Conservation (phyloP, 306 rosid genomes). For the Fragaria nilgerrensis region DNA sequence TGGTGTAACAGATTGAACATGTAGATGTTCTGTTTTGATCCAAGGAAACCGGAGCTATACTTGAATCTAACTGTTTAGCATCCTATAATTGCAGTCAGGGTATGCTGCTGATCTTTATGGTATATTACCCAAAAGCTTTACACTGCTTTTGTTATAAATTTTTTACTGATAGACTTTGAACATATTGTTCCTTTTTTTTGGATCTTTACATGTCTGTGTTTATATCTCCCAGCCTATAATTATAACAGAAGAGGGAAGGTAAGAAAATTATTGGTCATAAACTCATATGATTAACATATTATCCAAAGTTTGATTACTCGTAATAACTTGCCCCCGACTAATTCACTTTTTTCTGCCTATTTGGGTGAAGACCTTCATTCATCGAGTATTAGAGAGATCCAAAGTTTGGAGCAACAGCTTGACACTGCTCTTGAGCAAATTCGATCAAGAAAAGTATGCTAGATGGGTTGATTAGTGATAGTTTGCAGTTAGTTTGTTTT, state of each 20-base stretch:
- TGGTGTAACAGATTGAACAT: conserved; percentile 61
- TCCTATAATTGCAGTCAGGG: conserved; percentile 85
- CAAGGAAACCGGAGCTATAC: conserved; percentile 45
- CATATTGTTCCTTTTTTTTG: background rate
- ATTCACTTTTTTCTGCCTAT: conserved; percentile 17
- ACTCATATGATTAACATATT: background rate
- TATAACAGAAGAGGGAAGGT: background rate
- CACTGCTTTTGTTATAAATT: conserved; percentile 2
- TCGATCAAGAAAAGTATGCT: conserved; percentile 58
- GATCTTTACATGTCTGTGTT: background rate
- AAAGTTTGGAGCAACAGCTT: conserved; percentile 71
- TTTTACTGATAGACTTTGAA: background rate
- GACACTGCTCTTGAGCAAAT: conserved; percentile 66
- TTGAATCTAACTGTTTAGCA: conserved; percentile 66
- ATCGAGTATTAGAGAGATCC: conserved; percentile 64
- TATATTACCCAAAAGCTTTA: conserved; percentile 21
- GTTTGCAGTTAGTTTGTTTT: background rate
- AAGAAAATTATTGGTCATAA: background rate
- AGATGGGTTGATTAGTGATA: background rate
- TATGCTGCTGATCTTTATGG: conserved; percentile 40
- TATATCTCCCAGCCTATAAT: background rate
- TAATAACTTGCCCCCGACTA: background rate
- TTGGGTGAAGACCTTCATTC: conserved; percentile 76
- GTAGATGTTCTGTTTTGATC: conserved; percentile 56
- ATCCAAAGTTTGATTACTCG: background rate